phyloP scores from a whole-genome alignment of 2,329 filamentous ascomycete species.

The Chrysoporthe austroafricana region DNA sequence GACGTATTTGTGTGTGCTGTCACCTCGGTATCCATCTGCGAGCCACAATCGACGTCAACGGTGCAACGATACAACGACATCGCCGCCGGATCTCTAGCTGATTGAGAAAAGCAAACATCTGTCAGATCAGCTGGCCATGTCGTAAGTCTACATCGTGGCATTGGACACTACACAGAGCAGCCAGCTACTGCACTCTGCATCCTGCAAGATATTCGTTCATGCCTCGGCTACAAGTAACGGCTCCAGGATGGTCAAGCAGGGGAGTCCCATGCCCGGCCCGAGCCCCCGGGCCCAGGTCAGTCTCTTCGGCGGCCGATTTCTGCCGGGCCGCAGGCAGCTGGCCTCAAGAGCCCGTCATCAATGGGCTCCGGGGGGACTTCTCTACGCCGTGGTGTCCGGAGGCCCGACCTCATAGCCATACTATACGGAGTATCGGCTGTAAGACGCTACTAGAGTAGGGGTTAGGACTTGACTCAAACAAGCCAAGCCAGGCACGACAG shows the following conservation, averaged over 20 bases:
- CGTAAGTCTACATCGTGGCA: neutral
- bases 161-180: neutral
- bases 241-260: neutral
- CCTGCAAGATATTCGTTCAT: no score
- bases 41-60: constrained; percentile 2
- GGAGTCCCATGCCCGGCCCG: neutral
- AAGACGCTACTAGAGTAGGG: neutral
- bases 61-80: neutral
- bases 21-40: neutral
- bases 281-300: neutral
- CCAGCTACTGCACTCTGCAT: neutral
- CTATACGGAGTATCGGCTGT: neutral
- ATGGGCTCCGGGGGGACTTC: neutral
- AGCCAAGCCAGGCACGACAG: neutral
- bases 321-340: constrained; percentile 5
- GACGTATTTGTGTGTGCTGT: constrained; percentile 11
- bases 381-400: neutral
- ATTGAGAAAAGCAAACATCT: neutral
- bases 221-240: neutral
- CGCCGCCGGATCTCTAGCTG: neutral
- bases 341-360: neutral
- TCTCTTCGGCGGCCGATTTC: neutral
- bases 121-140: neutral
- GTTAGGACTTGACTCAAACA: neutral
- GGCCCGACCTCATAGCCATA: neutral